phyloP scores from a whole-genome alignment of 2,329 filamentous ascomycete genomes.

The Cercospora zeae-maydis region DNA sequence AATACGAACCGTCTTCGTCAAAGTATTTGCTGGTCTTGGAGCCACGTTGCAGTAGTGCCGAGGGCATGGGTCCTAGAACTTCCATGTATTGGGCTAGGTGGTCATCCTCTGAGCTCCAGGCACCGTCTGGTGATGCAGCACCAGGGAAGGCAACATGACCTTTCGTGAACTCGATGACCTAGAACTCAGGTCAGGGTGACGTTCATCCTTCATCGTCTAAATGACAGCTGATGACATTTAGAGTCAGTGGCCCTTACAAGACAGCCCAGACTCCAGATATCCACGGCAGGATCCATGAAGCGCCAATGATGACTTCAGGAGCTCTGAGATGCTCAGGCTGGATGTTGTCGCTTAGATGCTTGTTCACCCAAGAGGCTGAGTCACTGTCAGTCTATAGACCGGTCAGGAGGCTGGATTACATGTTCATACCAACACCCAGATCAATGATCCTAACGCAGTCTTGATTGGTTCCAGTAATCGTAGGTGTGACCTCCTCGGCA shows the following conservation, averaged over 20 bases:
- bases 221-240: background rate
- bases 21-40: conserved; percentile 17
- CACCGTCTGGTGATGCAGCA: conserved; percentile 5
- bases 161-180: conserved; percentile 24
- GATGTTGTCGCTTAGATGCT: conserved; percentile 18
- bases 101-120: conserved; percentile 19
- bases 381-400: background rate
- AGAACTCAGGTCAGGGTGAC: background rate
- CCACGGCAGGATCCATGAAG: conserved; percentile 29
- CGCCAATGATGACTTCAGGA: conserved; percentile 31
- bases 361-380: background rate
- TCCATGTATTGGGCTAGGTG: conserved; percentile 23
- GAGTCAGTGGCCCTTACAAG: conserved; percentile 3
- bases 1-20: conserved; percentile 3
- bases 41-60: conserved; percentile 17
- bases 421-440: background rate
- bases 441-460: background rate
- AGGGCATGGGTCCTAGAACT: conserved; percentile 19
- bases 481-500: background rate
- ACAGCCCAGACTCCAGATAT: conserved; percentile 32
- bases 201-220: no score
- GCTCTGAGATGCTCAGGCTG: conserved; percentile 31
- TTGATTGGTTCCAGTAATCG: background rate
- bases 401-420: background rate
- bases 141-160: conserved; percentile 23